Evolutionary conservation across 225 moss, liverwort and hornwort genomes (phyloP).

Genomic region (Asterella californica): DNA sequence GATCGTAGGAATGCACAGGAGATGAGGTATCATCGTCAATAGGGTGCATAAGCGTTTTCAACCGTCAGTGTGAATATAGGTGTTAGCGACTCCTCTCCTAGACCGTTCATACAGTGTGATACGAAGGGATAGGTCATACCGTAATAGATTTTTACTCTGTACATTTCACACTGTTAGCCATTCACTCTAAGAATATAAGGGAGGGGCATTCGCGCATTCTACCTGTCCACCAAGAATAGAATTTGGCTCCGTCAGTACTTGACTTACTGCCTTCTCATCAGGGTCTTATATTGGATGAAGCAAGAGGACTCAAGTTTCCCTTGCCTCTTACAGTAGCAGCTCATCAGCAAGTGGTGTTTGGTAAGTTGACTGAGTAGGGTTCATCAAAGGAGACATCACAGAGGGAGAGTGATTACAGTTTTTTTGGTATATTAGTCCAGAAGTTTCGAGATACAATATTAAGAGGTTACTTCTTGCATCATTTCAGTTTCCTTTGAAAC

Average conservation of each 20-base stretch:
- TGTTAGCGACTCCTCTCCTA: too few species aligned
- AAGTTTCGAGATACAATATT: not conserved
- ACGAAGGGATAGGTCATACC: too few species aligned
- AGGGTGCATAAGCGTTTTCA: too few species aligned
- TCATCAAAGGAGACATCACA: not conserved
- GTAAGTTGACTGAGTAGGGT: constrained; percentile 27
- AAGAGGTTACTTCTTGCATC: not conserved
- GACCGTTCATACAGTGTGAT: too few species aligned
- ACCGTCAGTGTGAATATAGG: too few species aligned
- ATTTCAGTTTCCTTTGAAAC: too few species aligned
- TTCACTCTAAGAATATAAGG: too few species aligned
- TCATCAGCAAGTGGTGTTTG: constrained; percentile 70
- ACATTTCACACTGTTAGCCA: too few species aligned
- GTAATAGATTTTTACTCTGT: too few species aligned
- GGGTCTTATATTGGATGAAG: constrained; percentile 67
- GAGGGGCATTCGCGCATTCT: too few species aligned
- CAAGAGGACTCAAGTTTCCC: constrained; percentile 72
- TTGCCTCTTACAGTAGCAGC: constrained; percentile 70
- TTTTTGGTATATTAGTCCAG: not conserved
- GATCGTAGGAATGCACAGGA: not conserved
- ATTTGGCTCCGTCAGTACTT: not conserved
- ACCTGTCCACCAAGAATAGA: too few species aligned
- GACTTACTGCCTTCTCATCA: constrained; percentile 20
- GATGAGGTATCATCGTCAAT: too few species aligned
- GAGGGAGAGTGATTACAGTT: not conserved